Evolutionary conservation across 345 rosid genomes (phyloP), one percentile per base, ranked within the genome.

Genomic region (Angophora floribunda): DNA sequence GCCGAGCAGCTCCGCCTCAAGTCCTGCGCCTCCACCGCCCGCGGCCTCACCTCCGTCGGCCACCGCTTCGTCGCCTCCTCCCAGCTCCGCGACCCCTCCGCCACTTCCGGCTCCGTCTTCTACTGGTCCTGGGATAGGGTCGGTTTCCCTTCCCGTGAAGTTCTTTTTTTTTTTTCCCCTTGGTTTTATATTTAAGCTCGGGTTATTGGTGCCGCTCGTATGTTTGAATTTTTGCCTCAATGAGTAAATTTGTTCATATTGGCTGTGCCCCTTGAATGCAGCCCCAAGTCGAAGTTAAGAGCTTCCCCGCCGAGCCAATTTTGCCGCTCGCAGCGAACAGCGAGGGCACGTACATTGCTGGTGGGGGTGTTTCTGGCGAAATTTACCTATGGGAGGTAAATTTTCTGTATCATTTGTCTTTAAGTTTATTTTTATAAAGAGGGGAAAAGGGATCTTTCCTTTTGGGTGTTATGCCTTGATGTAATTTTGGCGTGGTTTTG

Each of bases 51-150:
- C 86, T 92, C 91, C 92, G 94, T 96, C 47, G 98, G 97, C 87
- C 82, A 87, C 28, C 92, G 94, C 45, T 89, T 96, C 91, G 88
- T 96, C 51, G 99, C 95, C 89, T 92, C 97, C 87, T 94, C 99
- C 55, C 99, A 96, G 94, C 93, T 94, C 51, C 95, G 94, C 16
- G 94, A 93, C 16, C 89, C 93, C 61, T 90, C 94, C 7, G 93
- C 95, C 75, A 63, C 96, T 16, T 94, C 95, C 36, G 98, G 99
- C 87, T 92, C 95, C 55, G 88, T 94, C 45, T 91, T 93, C 87
- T 97, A 92, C 92, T 96, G 97, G 98, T 93, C 96, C n/a, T 97
- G 97, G 96, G 90, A 79, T 61, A 95, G 93, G 95, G 96, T 96
- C 86, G 32, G 87, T 89, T 52, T 7, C 50, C 32, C 86, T 21